phyloP scores from a whole-genome alignment of 345 rosid species.

The Pistacia vera region DNA sequence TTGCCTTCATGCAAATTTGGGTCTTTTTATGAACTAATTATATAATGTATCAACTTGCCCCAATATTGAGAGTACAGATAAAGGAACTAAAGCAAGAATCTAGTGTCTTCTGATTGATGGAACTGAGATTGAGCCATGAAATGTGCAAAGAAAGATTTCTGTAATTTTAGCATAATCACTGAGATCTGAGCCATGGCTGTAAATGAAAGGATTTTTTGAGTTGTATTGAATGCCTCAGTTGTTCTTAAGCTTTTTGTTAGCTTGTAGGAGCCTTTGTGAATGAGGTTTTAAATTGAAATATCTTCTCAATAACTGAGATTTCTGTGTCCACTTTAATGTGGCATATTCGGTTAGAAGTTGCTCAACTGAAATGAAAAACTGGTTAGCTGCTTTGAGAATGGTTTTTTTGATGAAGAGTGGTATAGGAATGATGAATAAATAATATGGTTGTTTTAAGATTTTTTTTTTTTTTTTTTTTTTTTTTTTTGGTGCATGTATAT shows the following conservation, averaged over 20 bases:
- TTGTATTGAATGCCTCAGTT: background rate
- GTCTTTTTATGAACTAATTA: background rate
- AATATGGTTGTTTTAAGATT: background rate
- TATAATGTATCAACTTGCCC: background rate
- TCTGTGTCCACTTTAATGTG: background rate
- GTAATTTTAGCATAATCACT: too few relatives aligned
- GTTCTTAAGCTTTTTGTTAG: too few relatives aligned
- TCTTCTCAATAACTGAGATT: background rate
- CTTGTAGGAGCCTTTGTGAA: background rate
- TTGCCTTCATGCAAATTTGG: background rate
- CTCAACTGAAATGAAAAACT: background rate
- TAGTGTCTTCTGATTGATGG: background rate
- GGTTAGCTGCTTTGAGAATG: background rate
- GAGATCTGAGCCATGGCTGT: background rate
- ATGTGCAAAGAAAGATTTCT: too few relatives aligned
- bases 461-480: background rate
- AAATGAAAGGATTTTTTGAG: background rate
- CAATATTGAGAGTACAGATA: background rate
- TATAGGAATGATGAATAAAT: background rate
- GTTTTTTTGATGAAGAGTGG: background rate
- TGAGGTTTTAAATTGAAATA: background rate
- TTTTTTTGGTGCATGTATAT: background rate
- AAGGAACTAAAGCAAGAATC: conserved; percentile 7
- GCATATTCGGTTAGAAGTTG: background rate
- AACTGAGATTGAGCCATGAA: background rate